Conservation (phyloP, 192 early-diverging fungal species). For the Geosiphon pyriformis region DNA sequence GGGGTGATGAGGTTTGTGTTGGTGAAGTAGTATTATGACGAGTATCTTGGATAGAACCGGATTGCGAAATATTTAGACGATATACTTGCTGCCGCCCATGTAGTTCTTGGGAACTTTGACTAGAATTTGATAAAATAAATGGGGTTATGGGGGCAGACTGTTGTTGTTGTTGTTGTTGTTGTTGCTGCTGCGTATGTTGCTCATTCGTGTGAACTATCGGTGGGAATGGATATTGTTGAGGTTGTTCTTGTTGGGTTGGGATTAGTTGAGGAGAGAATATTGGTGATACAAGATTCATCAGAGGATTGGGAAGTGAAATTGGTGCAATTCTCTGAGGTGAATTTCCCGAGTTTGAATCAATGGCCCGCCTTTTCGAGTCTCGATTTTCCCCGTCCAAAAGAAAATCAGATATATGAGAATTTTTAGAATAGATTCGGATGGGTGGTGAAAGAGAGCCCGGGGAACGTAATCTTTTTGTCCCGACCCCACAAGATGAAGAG, state of each 20-base stretch:
- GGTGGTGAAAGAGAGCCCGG: slow-evolving; percentile 14
- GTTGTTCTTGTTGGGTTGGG: background rate
- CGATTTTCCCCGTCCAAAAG: background rate
- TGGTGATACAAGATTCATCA: no score
- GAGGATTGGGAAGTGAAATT: background rate
- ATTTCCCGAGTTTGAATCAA: background rate
- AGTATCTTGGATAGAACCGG: slow-evolving; percentile 11
- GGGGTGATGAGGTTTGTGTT: slow-evolving; percentile 22
- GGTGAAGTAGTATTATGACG: slow-evolving; percentile 7
- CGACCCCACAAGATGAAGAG: background rate
- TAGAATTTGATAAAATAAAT: slow-evolving; percentile 2
- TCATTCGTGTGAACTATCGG: background rate
- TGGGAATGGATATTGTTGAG: background rate
- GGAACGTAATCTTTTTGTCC: slow-evolving; percentile 6
- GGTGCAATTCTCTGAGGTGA: background rate
- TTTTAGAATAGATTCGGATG: background rate
- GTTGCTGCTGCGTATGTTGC: slow-evolving; percentile 1
- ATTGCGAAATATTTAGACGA: no score
- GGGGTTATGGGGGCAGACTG: background rate
- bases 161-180: slow-evolving; percentile 10
- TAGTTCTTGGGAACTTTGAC: slow-evolving; percentile 9
- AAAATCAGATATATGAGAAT: background rate
- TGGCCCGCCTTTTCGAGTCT: background rate
- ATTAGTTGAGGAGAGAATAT: background rate
- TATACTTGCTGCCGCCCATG: no score